These are phyloP conservation scores for Cyberlindnera nakhonratchasimensis DNA, from an alignment of 805 yeast species.

Conservation along the genomic window DNA sequence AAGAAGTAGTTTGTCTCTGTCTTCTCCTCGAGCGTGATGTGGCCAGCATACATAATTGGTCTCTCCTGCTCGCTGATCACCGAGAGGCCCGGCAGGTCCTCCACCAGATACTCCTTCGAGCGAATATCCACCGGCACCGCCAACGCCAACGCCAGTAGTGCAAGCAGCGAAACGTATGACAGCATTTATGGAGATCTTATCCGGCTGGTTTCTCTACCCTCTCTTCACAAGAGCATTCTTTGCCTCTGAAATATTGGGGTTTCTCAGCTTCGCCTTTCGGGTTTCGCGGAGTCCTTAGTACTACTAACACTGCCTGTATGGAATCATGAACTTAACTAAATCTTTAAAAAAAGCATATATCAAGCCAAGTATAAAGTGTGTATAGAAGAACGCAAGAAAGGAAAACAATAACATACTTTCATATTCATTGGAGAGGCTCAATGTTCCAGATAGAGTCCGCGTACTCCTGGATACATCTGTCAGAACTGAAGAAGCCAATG, in stretches of 20 bases:
- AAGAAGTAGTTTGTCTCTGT: conserved; percentile 27
- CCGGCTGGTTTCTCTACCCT: neutral
- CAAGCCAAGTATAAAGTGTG: neutral
- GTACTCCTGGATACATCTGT: conserved; percentile 87
- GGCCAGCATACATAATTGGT: conserved; percentile 47
- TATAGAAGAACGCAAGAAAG: neutral
- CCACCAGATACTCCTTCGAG: conserved; percentile 17
- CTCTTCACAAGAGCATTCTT: too few relatives aligned
- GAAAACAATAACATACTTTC: neutral
- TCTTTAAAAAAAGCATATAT: neutral
- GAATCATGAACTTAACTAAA: neutral
- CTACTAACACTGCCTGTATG: too few relatives aligned
- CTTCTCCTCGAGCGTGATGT: conserved; percentile 21
- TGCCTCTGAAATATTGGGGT: neutral
- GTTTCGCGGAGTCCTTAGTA: too few relatives aligned
- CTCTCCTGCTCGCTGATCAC: conserved; percentile 19
- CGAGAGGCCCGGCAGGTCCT: conserved; percentile 22
- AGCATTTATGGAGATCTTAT: neutral
- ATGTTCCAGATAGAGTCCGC: conserved; percentile 92
- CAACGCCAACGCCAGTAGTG: conserved; percentile 1
- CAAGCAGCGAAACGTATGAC: neutral
- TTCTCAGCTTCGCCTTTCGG: neutral
- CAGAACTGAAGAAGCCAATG: conserved; percentile 90
- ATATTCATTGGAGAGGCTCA: conserved; percentile 51
- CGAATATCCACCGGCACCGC: conserved; percentile 20